Conservation (phyloP, 106 monocot species). For the Apostasia shenzhenica region DNA sequence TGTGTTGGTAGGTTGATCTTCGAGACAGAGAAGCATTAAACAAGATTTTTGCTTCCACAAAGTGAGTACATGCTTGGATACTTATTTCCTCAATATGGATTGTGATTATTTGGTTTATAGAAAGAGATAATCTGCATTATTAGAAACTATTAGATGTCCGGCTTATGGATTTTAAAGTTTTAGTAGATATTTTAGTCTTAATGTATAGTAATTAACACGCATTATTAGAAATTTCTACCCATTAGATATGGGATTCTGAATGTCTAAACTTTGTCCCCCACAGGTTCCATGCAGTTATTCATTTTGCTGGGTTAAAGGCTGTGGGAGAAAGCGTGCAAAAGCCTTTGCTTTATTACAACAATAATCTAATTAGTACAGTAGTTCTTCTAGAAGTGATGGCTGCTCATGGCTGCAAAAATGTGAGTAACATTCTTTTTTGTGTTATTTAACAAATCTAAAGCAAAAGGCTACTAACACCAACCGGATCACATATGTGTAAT, state of each 20-base stretch:
- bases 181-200: no score
- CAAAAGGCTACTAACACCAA: no score
- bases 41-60: constrained; percentile 49
- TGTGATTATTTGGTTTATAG: no score
- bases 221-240: no score
- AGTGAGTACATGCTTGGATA: constrained; percentile 18
- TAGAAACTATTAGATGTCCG: no score
- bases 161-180: no score
- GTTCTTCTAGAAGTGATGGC: constrained; percentile 77
- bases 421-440: constrained; percentile 10
- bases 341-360: constrained; percentile 76
- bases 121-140: no score
- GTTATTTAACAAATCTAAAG: no score
- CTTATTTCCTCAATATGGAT: no score
- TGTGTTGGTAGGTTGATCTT: constrained; percentile 63
- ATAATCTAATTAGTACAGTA: constrained; percentile 73
- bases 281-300: constrained; percentile 94
- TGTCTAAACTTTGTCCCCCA: constrained; percentile 1
- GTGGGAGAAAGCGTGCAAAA: constrained; percentile 90
- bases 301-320: constrained; percentile 88
- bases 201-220: no score
- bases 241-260: no score
- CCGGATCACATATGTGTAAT: no score
- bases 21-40: constrained; percentile 56
- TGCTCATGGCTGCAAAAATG: constrained; percentile 79